Conservation (phyloP, 768 basidiomycete species). For the Naganishia friedmannii region DNA sequence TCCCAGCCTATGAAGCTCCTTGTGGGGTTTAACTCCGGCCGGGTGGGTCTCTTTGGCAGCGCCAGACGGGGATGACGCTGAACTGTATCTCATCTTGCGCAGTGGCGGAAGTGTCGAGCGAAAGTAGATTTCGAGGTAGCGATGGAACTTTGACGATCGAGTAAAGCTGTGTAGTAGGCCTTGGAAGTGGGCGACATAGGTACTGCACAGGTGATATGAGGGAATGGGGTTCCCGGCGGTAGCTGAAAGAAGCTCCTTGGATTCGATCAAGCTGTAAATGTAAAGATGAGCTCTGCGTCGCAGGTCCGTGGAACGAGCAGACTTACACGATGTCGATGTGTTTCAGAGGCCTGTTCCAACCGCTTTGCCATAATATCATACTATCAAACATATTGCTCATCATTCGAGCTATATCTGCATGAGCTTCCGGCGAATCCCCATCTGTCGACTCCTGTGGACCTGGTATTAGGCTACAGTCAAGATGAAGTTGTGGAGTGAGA, state of each 20-base stretch:
- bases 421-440: background rate
- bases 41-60: background rate
- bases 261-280: background rate
- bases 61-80: constrained; percentile 17
- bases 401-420: constrained; percentile 7
- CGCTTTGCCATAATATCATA: constrained; percentile 43
- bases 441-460: background rate
- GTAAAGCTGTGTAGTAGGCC: constrained; percentile 42
- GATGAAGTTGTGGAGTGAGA: constrained; percentile 23
- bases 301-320: background rate
- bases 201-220: constrained; percentile 1
- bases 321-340: constrained; percentile 38
- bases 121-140: constrained; percentile 40
- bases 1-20: constrained; percentile 39
- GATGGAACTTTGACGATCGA: constrained; percentile 37
- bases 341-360: constrained; percentile 43
- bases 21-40: constrained; percentile 37
- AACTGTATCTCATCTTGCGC: constrained; percentile 27
- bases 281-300: background rate
- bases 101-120: constrained; percentile 35
- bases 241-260: constrained; percentile 32
- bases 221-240: constrained; percentile 26
- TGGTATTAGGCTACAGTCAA: background rate
- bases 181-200: constrained; percentile 42
- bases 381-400: constrained; percentile 44